Base-by-base conservation (phyloP, 768 basidiomycete genomes). In the Mycena latifolia region DNA sequence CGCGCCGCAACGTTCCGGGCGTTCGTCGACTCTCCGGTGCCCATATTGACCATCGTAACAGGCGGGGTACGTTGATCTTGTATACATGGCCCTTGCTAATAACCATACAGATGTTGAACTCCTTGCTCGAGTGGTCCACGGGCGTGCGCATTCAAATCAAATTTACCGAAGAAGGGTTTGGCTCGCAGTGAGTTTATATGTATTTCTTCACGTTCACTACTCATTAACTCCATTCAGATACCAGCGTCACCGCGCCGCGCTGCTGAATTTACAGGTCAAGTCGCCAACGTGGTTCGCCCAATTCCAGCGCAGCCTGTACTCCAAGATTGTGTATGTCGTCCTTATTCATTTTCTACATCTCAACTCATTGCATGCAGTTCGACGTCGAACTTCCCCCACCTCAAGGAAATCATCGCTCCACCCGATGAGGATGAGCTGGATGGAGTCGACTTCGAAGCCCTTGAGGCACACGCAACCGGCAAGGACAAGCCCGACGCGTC, bases 301-400 rank as follows among this genome's bases (percentile, higher is more conserved):
- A 11, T 53, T 61, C 51, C 60, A 61, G 18, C 60, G 24, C 22
- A 24, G 31, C 2, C 59, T 61, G 3, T 61, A 61, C 29, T 12
- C 39, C n/a, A 52, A 52, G 18, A 61, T 61, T 25, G 28, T 61
- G 50, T 61, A 52, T 28, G 46, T 35, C 14, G 28, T 22, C 41
- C 7, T 43, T 43, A 22, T 17, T 28, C 27, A n/a, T 17, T 43
- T 5, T 28, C 43, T 22, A 25, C 12, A 28, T 31, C 7, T 20
- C 5, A 20, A 3, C 41, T 43, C 39, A 59, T 31, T 27, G 20
- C 27, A 3, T 8, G 9, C 18, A 61, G 51, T 2, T 61, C 50
- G 22, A 25, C 39, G 1, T 61, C 59, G 15, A 61, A 45, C 29
- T 61, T 61, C 41, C 29, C 50, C 22, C 60, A 61, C 22, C 60